Conservation (phyloP, 2,329 filamentous ascomycete genomes). For the Parastagonospora nodorum region DNA sequence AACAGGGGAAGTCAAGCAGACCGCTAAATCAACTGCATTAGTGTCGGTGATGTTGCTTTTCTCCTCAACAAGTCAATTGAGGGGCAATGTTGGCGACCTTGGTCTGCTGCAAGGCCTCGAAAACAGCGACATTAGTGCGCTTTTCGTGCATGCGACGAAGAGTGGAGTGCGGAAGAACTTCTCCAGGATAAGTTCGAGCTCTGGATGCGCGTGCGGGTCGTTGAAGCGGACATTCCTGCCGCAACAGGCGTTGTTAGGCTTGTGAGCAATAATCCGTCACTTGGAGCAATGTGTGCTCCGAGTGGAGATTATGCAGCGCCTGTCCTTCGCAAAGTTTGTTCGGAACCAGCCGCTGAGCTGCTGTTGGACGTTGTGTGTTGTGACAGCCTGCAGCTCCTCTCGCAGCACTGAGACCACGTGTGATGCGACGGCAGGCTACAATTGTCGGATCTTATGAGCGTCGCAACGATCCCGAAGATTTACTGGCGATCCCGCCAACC, state of each 20-base stretch:
- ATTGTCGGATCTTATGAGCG: no score
- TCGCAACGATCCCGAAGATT: no score
- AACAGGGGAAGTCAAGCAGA: conserved; percentile 6
- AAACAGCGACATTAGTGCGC: conserved; percentile 29
- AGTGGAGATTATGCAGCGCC: no score
- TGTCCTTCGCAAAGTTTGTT: no score
- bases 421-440: no score
- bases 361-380: no score
- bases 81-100: conserved; percentile 29
- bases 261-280: background rate
- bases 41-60: conserved; percentile 10
- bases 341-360: no score
- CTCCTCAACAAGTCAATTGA: conserved; percentile 17
- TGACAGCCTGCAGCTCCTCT: no score
- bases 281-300: background rate
- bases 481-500: no score
- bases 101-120: conserved; percentile 28
- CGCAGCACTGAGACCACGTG: no score
- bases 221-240: no score
- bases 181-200: background rate
- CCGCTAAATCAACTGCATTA: conserved; percentile 20
- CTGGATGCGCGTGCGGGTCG: background rate
- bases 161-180: background rate
- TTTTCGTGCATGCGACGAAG: conserved; percentile 12
- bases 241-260: no score